These are phyloP conservation scores for Stagonosporopsis vannaccii DNA, from an alignment of 2,329 filamentous ascomycete genomes.

Conservation along the genomic window DNA sequence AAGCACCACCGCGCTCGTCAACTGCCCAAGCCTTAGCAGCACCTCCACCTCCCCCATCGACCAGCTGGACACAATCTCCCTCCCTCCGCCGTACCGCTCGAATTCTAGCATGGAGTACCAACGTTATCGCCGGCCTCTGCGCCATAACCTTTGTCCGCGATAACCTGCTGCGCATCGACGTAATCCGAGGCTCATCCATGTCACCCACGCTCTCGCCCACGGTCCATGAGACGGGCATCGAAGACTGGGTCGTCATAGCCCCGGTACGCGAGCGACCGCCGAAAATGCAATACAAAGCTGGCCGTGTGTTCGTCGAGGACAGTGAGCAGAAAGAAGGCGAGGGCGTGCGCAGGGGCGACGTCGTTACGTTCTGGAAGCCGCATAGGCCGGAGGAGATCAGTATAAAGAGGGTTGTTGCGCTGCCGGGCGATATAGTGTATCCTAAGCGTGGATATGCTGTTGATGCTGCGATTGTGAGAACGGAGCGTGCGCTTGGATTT, in stretches of 20 bases:
- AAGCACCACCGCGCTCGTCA: conserved; percentile 6
- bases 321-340: conserved; percentile 29
- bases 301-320: conserved; percentile 1
- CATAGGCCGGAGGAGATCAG: conserved; percentile 71
- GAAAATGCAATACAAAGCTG: conserved; percentile 25
- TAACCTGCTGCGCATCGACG: conserved; percentile 47
- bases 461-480: conserved; percentile 28
- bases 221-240: conserved; percentile 48
- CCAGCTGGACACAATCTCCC: conserved; percentile 14
- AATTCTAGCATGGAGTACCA: conserved; percentile 21
- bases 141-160: conserved; percentile 50
- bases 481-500: conserved; percentile 28
- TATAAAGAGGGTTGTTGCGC: conserved; percentile 82
- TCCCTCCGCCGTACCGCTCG: conserved; percentile 19
- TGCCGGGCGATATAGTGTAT: conserved; percentile 79
- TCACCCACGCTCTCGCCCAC: conserved; percentile 54
- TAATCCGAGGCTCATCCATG: conserved; percentile 55
- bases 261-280: conserved; percentile 26
- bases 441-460: conserved; percentile 55
- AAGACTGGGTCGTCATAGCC: conserved; percentile 51
- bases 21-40: not conserved
- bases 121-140: conserved; percentile 24
- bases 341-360: conserved; percentile 52
- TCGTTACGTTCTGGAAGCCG: conserved; percentile 62
- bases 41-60: conserved; percentile 7